A percentile compares a stretch with the other conserved stretches of the same genome.
phyloP scores from a whole-genome alignment of 768 basidiomycete genomes.

The Amanita exitialis region DNA sequence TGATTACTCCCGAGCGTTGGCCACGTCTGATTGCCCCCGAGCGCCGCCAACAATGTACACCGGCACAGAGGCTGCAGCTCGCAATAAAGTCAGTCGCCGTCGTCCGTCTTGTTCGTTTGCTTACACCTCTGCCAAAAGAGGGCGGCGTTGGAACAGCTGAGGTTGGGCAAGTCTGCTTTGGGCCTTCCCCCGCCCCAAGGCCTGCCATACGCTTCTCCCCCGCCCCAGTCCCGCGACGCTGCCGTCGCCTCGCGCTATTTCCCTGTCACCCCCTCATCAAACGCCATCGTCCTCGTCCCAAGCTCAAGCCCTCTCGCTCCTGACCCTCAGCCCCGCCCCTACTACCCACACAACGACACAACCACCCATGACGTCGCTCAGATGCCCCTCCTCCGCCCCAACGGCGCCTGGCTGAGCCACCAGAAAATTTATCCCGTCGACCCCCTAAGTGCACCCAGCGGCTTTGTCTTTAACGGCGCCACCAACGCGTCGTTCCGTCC shows the following conservation, averaged over 20 bases:
- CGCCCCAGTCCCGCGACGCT: conserved; percentile 68
- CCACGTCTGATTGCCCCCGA: conserved; percentile 11
- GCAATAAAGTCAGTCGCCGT: conserved; percentile 39
- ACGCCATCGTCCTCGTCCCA: conserved; percentile 60
- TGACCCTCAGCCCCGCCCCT: conserved; percentile 26
- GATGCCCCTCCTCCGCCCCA: conserved; percentile 25
- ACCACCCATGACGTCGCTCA: conserved; percentile 31
- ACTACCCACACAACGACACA: conserved; percentile 29
- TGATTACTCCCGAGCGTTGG: too few species aligned
- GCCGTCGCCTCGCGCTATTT: conserved; percentile 59
- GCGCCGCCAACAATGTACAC: conserved; percentile 29
- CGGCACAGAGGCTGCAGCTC: conserved; percentile 31
- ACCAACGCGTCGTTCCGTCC: conserved; percentile 48
- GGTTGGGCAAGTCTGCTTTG: conserved; percentile 27
- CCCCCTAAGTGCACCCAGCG: conserved; percentile 49
- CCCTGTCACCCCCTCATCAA: conserved; percentile 32
- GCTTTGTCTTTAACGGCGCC: conserved; percentile 35
- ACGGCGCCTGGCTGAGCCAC: conserved; percentile 24
- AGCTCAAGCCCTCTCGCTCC: conserved; percentile 56
- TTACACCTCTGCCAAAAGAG: conserved; percentile 18
- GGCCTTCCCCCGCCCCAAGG: conserved; percentile 16
- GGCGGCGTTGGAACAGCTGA: conserved; percentile 38
- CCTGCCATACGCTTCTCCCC: conserved; percentile 27
- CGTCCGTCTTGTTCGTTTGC: conserved; percentile 3
- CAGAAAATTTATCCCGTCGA: conserved; percentile 28